Conservation (phyloP, 2,329 filamentous ascomycete species). For the Colletotrichum shisoi region DNA sequence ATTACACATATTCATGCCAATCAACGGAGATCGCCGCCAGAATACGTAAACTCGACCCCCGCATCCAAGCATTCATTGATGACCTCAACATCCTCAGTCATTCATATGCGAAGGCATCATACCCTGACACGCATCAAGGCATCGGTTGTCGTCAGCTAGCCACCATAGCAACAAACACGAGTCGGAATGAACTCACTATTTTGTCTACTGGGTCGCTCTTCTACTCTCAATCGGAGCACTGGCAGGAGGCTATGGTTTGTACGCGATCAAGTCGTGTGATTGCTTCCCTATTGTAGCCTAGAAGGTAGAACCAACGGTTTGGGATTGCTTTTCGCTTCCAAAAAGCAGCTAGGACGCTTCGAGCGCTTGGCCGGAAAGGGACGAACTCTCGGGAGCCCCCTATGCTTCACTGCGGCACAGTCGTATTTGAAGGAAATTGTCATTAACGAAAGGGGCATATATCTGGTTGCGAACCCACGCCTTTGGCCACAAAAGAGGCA, state of each 20-base stretch:
- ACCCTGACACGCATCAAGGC: neutral
- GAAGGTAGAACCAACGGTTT: neutral
- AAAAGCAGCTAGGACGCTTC: neutral
- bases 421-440: neutral
- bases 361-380: conserved; percentile 13
- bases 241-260: neutral
- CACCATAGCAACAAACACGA: conserved; percentile 1
- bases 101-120: neutral
- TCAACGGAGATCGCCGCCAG: neutral
- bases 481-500: neutral
- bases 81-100: neutral
- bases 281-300: neutral
- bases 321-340: neutral
- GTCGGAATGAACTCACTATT: neutral
- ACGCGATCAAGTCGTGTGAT: conserved; percentile 19
- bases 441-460: neutral
- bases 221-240: neutral
- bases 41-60: neutral
- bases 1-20: neutral
- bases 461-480: neutral
- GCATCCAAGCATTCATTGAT: neutral
- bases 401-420: conserved; percentile 9
- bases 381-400: neutral
- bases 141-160: neutral
- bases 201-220: neutral